These are phyloP conservation scores for Hypomyces rosellus DNA, from an alignment of 2,329 filamentous ascomycete genomes.

Conservation along the genomic window DNA sequence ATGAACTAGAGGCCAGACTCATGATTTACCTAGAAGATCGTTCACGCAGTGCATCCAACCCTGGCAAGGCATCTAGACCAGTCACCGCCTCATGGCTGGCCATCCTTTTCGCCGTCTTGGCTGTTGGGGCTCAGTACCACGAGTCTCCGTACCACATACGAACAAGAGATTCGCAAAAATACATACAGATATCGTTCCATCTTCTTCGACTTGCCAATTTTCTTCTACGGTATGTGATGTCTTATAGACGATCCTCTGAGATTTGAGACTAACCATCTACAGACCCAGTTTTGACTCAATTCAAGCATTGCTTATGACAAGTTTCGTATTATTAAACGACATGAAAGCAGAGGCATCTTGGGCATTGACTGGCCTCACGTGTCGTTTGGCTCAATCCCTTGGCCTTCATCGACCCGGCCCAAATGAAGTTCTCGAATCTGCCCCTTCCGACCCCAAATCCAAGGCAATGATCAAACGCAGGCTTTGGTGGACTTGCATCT, in stretches of 20 bases:
- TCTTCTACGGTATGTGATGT: slow-evolving; percentile 40
- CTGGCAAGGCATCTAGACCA: slow-evolving; percentile 40
- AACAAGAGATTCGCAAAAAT: slow-evolving; percentile 53
- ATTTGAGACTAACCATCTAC: slow-evolving; percentile 7
- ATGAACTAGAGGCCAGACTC: slow-evolving; percentile 57
- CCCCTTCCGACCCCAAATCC: slow-evolving; percentile 37
- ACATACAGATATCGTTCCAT: slow-evolving; percentile 59
- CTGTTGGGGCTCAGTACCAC: slow-evolving; percentile 60
- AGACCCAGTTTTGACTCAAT: slow-evolving; percentile 61
- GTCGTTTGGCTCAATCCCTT: slow-evolving; percentile 58
- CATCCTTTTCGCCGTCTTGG: slow-evolving; percentile 58
- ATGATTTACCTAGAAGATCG: slow-evolving; percentile 61
- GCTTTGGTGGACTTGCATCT: slow-evolving; percentile 60
- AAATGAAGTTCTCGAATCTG: slow-evolving; percentile 39
- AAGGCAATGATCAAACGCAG: slow-evolving; percentile 51
- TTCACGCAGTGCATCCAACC: slow-evolving; percentile 46
- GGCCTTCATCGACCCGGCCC: slow-evolving; percentile 49
- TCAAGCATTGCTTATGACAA: slow-evolving; percentile 55
- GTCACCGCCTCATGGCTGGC: slow-evolving; percentile 61
- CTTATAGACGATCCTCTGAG: too few relatives aligned
- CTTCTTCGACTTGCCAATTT: slow-evolving; percentile 60
- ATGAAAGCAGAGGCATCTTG: slow-evolving; percentile 66
- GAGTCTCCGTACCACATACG: slow-evolving; percentile 57
- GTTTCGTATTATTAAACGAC: slow-evolving; percentile 59
- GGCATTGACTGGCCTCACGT: slow-evolving; percentile 58